A percentile compares a stretch with the other conserved stretches of the same genome.
Evolutionary conservation across 176 grass and related monocot species (phyloP).

Genomic region (Triticum monococcum): DNA sequence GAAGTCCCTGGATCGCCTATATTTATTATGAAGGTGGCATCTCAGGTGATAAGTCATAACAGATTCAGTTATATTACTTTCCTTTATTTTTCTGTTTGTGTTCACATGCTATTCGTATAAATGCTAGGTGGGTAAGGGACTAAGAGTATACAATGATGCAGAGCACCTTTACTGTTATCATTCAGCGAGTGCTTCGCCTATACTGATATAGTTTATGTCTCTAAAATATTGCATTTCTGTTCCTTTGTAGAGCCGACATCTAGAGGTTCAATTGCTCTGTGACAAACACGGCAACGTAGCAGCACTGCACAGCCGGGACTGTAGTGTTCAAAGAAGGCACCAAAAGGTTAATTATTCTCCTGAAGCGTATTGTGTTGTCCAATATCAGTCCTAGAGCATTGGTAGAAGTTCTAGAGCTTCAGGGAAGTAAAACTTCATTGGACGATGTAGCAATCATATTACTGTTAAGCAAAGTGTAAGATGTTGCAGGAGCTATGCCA

Average conservation of each 20-base stretch:
- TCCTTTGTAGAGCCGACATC: slow-evolving; percentile 79
- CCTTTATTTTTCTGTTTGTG: too few species aligned
- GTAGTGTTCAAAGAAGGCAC: slow-evolving; percentile 96
- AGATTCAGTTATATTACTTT: too few species aligned
- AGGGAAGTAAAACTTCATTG: slow-evolving; percentile 14
- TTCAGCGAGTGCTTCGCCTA: background rate
- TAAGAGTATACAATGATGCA: too few species aligned
- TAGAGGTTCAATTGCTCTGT: slow-evolving; percentile 95
- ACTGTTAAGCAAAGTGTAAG: background rate
- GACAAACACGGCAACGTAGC: slow-evolving; percentile 96
- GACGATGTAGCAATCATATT: background rate
- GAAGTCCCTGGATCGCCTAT: slow-evolving; percentile 99
- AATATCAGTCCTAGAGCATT: background rate
- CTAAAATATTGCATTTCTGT: slow-evolving; percentile 19
- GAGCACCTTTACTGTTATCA: background rate
- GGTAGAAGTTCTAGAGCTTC: slow-evolving; percentile 11
- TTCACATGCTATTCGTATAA: too few species aligned
- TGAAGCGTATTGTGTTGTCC: slow-evolving; percentile 6
- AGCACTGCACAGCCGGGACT: slow-evolving; percentile 88
- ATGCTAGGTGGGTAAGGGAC: too few species aligned
- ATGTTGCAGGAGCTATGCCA: background rate
- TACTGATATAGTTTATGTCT: slow-evolving; percentile 10
- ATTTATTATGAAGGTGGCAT: slow-evolving; percentile 46
- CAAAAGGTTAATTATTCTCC: slow-evolving; percentile 65
- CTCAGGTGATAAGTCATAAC: too few species aligned